Evolutionary conservation across 306 rosid species (phyloP).

Genomic region (Trifolium pratense): DNA sequence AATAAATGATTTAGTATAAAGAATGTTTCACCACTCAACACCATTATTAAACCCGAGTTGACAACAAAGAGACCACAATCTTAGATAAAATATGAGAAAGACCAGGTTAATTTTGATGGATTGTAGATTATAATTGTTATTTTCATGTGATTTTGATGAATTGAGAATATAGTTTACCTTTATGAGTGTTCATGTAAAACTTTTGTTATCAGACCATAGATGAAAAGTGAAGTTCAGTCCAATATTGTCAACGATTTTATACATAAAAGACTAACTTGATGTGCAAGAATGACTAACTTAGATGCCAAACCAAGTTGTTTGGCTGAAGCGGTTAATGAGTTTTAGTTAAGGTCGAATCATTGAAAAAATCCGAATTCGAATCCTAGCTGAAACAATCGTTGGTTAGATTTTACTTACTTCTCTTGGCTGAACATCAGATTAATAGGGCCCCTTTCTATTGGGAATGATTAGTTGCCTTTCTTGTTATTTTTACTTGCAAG

Average conservation of each 20-base stretch:
- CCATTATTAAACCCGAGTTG: neutral
- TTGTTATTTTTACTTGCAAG: too few species aligned
- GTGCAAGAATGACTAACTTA: too few species aligned
- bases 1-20: neutral
- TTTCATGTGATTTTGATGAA: neutral
- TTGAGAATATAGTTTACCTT: neutral
- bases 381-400: too few species aligned
- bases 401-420: too few species aligned
- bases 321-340: neutral
- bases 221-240: too few species aligned
- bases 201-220: neutral
- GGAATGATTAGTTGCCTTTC: too few species aligned
- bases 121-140: neutral
- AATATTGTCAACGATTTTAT: neutral
- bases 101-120: neutral
- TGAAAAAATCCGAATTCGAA: neutral
- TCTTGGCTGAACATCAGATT: too few species aligned
- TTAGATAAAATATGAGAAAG: neutral
- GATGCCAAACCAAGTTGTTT: too few species aligned
- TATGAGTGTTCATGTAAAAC: neutral
- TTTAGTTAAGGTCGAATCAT: neutral
- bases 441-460: too few species aligned
- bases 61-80: neutral
- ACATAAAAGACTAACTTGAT: too few species aligned
- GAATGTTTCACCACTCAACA: neutral